These are phyloP conservation scores for Russula vinacea DNA, from an alignment of 768 basidiomycete genomes.

Conservation along the genomic window DNA sequence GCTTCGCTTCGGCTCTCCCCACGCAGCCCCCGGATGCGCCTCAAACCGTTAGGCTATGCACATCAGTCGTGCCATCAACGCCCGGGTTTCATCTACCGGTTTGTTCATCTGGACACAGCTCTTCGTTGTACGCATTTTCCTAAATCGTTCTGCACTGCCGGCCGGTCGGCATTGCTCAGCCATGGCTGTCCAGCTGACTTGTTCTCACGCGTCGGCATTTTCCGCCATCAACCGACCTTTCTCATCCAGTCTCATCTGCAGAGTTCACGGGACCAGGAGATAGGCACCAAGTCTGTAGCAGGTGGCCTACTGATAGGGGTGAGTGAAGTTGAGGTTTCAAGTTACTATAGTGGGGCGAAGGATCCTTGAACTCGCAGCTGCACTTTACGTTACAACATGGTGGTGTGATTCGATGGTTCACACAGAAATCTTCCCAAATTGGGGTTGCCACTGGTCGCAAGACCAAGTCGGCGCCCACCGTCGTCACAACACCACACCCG, in stretches of 20 bases:
- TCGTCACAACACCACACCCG: too few relatives aligned
- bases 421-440: too few relatives aligned
- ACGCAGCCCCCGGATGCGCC: background rate
- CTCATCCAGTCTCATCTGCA: background rate
- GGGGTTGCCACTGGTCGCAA: too few relatives aligned
- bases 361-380: too few relatives aligned
- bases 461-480: too few relatives aligned
- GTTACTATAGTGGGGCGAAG: too few relatives aligned
- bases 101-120: conserved; percentile 8
- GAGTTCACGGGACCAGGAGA: background rate
- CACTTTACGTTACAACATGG: too few relatives aligned
- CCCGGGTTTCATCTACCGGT: background rate
- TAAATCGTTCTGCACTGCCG: background rate
- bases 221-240: background rate
- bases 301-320: conserved; percentile 34
- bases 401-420: too few relatives aligned
- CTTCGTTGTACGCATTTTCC: background rate
- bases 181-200: conserved; percentile 24
- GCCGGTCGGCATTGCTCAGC: background rate
- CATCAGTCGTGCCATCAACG: background rate
- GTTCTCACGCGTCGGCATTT: background rate
- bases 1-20: background rate
- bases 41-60: background rate
- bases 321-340: too few relatives aligned
- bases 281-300: too few relatives aligned